Evolutionary conservation across 2,329 filamentous ascomycete genomes (phyloP).

Genomic region (Grosmannia serpens): DNA sequence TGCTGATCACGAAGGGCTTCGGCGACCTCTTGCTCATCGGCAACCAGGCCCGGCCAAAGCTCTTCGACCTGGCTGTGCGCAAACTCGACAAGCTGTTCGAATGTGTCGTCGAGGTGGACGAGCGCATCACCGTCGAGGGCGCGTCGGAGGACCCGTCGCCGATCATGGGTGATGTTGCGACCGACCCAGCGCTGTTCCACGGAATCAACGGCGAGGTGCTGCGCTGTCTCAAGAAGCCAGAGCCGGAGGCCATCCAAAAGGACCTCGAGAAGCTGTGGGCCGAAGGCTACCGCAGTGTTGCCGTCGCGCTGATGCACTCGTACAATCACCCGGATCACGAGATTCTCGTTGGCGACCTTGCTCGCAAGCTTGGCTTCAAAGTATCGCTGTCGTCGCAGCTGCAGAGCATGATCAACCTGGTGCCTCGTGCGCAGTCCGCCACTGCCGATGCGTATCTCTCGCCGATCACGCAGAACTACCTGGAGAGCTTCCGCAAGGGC

Average conservation of each 20-base stretch:
- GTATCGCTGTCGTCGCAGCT: constrained; percentile 1
- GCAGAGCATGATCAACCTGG: constrained; percentile 56
- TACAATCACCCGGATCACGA: constrained; percentile 13
- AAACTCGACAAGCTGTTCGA: constrained; percentile 6
- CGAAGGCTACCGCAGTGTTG: constrained; percentile 35
- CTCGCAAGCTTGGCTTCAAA: constrained; percentile 3
- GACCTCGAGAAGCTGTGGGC: constrained; percentile 51
- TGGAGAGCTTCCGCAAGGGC: constrained; percentile 49
- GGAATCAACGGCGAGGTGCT: constrained; percentile 57
- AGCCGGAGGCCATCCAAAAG: constrained; percentile 37
- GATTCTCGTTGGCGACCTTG: constrained; percentile 5
- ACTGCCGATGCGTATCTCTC: constrained; percentile 68
- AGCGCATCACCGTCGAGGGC: constrained; percentile 8
- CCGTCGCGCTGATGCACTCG: constrained; percentile 24
- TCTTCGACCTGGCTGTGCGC: constrained; percentile 14
- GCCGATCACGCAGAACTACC: constrained; percentile 59
- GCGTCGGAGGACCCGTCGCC: constrained; percentile 2
- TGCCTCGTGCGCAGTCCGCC: constrained; percentile 57
- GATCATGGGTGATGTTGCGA: constrained; percentile 15
- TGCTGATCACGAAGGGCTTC: constrained; percentile 5
- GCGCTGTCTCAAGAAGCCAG: constrained; percentile 26
- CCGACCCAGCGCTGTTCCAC: constrained; percentile 29
- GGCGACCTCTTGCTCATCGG: constrained; percentile 5
- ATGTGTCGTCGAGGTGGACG: constrained; percentile 6
- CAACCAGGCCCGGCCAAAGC: constrained; percentile 7